Evolutionary conservation across 352 stramenopile species (phyloP), one percentile per base, ranked within the genome.

Genomic region (Plasmopara viticola): DNA sequence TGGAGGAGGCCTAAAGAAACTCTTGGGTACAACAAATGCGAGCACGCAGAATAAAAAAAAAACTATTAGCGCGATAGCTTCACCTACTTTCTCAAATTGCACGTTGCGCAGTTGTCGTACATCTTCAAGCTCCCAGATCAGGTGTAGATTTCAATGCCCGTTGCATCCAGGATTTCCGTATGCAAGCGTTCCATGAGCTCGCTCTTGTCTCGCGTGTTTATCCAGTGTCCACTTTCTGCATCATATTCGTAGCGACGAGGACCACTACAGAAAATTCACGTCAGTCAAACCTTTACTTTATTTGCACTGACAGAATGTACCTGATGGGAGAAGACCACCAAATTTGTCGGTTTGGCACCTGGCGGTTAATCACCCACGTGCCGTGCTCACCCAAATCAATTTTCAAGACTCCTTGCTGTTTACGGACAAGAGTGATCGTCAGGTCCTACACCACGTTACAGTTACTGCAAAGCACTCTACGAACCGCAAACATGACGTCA

Each of bases 341-440:
- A 51, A 98, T 92, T 68, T 98, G 95, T 35, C 85, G 78, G 75
- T 98, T 99, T 4, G 96, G 96, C 35, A 95, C 96, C 67, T 99
- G 96, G 60, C 97, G 97, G 72, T 99, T 99, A 55, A 99, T 82
- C 29, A 99, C 96, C 87, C 90, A 99, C 42, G 91, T 97, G 52
- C 95, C 94, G 60, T 96, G 72, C 20, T 94, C 79, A 39, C 90
- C 92, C 20, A 99, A 71, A 41, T 93, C 84, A 46, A 98, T 89
- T 40, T 95, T 98, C 35, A 99, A 63, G 10, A 99, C 95, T 25
- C 95, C 95, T 95, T 97, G 90, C 88, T 96, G 64, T 51, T 60
- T 14, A 38, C 20, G 20, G 33, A 14, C 33, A 38, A 18, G 10
- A 38, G 39, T 25, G 34, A 9, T 5, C 29, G 51, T 12, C 33